Evolutionary conservation across 106 monocot genomes (phyloP), one percentile per base, ranked within the genome.

Genomic region (Dioscorea alata): DNA sequence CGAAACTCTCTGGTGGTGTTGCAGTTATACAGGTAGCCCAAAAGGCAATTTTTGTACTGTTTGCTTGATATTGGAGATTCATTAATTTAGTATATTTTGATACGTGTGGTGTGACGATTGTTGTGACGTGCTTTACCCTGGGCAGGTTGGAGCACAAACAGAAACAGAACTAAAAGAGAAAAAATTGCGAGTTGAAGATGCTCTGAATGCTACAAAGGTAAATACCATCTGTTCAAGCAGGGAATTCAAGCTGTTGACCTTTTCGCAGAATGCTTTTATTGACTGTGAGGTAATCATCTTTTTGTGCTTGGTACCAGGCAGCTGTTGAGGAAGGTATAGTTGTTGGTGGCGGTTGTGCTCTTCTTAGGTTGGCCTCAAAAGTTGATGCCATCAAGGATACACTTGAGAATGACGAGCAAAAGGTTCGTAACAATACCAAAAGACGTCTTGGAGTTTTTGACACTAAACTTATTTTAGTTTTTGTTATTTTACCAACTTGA

Each of bases 281-380:
- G 42, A 8, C 0, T 0, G 10, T 42, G 42, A 65, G 52, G 22
- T 24, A 6, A 60, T 23, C 22, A 42, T 48, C 14, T 65, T 49
- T 13, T 33, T 52, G 14, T 20, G 13, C 63, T 35, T 74, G 14
- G 71, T 28, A 23, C 52, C 73, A 90, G 89, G 89, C 89, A 33
- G 89, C 89, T 49, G 86, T 90, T 58, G 89, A 90, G 73, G 89
- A 90, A 73, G 89, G 89, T 31, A 86, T 90, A 57, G 89, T 90
- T 24, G 89, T 90, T 74, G 89, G 89, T 56, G 89, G 89, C 33
- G 89, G 89, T 21, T 90, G 89, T 63, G 73, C 85, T 17, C 84
- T 90, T 52, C 72, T 90, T 69, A 83, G 89, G 64, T 77, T 90
- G 21, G 80, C 89, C 50, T 57, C 83, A 50, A 90, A 74, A 61